Evolutionary conservation across 2,329 filamentous ascomycete genomes (phyloP), one percentile per base, ranked within the genome.

Genomic region (Aspergillus sp.): DNA sequence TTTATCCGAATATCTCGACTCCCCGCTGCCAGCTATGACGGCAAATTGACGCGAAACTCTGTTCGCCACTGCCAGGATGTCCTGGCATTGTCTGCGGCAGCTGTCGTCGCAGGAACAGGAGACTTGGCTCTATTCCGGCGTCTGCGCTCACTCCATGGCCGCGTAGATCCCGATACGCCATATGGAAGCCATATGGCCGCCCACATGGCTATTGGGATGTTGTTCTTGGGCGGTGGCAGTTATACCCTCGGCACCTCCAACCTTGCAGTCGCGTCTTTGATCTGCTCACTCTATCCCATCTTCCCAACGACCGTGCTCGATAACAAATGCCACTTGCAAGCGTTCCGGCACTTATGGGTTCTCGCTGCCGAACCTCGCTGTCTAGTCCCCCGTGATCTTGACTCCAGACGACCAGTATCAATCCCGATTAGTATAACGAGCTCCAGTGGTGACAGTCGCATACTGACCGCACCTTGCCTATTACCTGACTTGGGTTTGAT

Each of bases 281-380:
- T 99, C 7, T 88, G 95, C 44, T 89, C 95, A 1, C 96, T 99
- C 73, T 99, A 99, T 69, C 95, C 95, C 0, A 83, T 97, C 19
- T 97, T 96, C 71, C 95, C 95, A 0, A 89, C 86, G 9, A 89
- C 86, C 31, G 90, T 98, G 2, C 89, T 96, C 68, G 95, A 99
- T 76, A 98, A 98, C 70, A 89, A 90, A 63, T 92, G 91, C 11
- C 95, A 99, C 68, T 82, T 99, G 6, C 95, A 99, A 77, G 95
- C 96, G 3, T 95, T 99, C 78, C 87, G 96, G 5, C 93, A 99
- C 75, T 90, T 99, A 69, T 99, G 95, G 95, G 93, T 96, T 11
- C 82, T 99, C 3, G 95, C 95, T 1, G 89, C 90, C 0, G 95
- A 99, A 68, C 86, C 91, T 9, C 86, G 96, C 52, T 98, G 93